phyloP scores from a whole-genome alignment of 1,284 basidiomycete genomes.

The Leccinum solheimii region DNA sequence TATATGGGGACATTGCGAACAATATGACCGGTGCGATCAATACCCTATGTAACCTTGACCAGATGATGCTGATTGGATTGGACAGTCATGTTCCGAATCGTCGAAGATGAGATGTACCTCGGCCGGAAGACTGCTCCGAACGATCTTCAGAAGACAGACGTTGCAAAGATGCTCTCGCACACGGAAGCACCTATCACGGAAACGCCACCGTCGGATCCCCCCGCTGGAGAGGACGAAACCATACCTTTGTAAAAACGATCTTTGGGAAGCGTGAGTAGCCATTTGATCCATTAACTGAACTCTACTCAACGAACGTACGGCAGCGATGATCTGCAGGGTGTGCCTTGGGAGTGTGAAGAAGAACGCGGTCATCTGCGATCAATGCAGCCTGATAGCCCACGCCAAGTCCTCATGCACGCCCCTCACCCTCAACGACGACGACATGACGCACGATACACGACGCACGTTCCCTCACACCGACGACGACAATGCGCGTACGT shows the following conservation, averaged over 20 bases:
- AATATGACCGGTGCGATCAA: constrained; percentile 74
- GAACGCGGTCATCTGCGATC: constrained; percentile 83
- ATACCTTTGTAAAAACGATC: constrained; percentile 88
- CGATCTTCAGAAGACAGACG: constrained; percentile 75
- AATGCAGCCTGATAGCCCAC: constrained; percentile 89
- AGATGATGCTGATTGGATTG: constrained; percentile 15
- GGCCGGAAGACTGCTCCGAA: constrained; percentile 77
- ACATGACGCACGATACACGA: too few species aligned
- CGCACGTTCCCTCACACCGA: too few species aligned
- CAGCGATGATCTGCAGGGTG: constrained; percentile 86
- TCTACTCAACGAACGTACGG: constrained; percentile 21
- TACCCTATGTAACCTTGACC: constrained; percentile 1
- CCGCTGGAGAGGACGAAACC: constrained; percentile 49
- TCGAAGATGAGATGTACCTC: constrained; percentile 85
- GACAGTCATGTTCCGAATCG: constrained; percentile 92
- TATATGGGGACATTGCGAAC: constrained; percentile 80
- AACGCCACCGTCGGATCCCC: constrained; percentile 41
- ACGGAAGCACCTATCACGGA: constrained; percentile 37
- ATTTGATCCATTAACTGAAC: not conserved
- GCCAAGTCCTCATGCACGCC: constrained; percentile 47
- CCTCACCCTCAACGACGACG: too few species aligned
- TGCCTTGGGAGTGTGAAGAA: constrained; percentile 83
- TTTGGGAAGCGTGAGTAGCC: constrained; percentile 81
- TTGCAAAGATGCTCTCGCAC: constrained; percentile 53
- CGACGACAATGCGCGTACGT: too few species aligned